A percentile compares a stretch with the other conserved stretches of the same genome.
Conservation (phyloP, 2,329 filamentous ascomycete species). For the Penicillium sp. region DNA sequence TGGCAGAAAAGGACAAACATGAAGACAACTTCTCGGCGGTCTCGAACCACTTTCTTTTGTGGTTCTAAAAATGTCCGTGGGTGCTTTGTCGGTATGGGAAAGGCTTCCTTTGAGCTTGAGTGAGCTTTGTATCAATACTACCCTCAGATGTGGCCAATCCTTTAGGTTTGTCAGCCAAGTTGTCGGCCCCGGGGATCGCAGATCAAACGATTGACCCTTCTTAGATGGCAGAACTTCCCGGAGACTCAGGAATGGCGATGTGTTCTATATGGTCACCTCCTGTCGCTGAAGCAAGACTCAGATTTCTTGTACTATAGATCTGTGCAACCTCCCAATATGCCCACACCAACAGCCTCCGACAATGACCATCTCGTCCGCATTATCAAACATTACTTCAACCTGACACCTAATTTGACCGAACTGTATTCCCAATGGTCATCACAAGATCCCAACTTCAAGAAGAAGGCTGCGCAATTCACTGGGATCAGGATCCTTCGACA, state of each 20-base stretch:
- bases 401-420: conserved; percentile 68
- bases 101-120: conserved; percentile 77
- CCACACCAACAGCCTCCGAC: conserved; percentile 33
- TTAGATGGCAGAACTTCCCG: conserved; percentile 75
- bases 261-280: conserved; percentile 76
- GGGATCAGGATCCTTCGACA: conserved; percentile 91
- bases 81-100: conserved; percentile 72
- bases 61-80: conserved; percentile 4
- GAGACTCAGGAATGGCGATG: conserved; percentile 83
- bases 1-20: conserved; percentile 1
- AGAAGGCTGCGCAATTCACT: conserved; percentile 79
- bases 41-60: neutral
- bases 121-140: conserved; percentile 93
- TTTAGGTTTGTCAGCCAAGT: conserved; percentile 57
- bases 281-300: conserved; percentile 80
- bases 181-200: neutral
- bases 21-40: neutral
- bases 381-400: conserved; percentile 80
- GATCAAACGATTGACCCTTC: conserved; percentile 4
- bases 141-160: conserved; percentile 89
- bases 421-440: conserved; percentile 86
- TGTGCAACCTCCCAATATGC: conserved; percentile 11
- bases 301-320: conserved; percentile 75
- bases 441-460: conserved; percentile 82
- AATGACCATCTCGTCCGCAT: conserved; percentile 69